These are phyloP conservation scores for Calonectria henricotiae DNA, from an alignment of 2,329 filamentous ascomycete genomes.

Conservation along the genomic window DNA sequence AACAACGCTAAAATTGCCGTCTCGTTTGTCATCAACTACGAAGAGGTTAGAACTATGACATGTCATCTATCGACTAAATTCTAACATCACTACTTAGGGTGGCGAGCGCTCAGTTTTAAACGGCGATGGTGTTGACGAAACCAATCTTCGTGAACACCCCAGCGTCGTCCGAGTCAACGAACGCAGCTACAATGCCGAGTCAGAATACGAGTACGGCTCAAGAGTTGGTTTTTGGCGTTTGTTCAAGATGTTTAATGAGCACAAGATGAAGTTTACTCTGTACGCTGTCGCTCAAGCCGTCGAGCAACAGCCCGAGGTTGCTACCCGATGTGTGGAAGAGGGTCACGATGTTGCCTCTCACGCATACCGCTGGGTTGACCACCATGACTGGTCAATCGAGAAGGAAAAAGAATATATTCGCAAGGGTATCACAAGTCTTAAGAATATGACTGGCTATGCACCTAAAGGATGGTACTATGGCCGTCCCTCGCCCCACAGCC, in stretches of 20 bases:
- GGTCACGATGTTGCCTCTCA: constrained; percentile 69
- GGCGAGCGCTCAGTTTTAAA: constrained; percentile 59
- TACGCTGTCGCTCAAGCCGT: constrained; percentile 68
- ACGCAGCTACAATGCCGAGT: constrained; percentile 65
- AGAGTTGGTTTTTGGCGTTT: constrained; percentile 68
- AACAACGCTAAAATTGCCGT: constrained; percentile 16
- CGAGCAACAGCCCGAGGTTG: constrained; percentile 66
- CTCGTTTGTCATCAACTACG: constrained; percentile 11
- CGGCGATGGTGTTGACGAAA: constrained; percentile 60
- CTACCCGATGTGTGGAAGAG: constrained; percentile 64
- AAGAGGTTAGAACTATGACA: neutral
- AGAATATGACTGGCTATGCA: constrained; percentile 63
- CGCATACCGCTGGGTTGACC: constrained; percentile 69
- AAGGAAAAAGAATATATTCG: constrained; percentile 66
- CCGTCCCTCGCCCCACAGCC: constrained; percentile 62
- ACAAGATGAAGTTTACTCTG: constrained; percentile 67
- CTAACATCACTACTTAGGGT: constrained; percentile 35
- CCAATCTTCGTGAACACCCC: constrained; percentile 60
- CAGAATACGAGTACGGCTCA: constrained; percentile 69
- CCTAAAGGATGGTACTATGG: constrained; percentile 69
- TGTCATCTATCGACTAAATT: neutral
- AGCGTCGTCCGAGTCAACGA: constrained; percentile 55
- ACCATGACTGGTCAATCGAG: constrained; percentile 63
- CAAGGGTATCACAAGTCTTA: constrained; percentile 61
- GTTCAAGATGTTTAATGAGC: constrained; percentile 65